Evolutionary conservation across 75 land plant species (phyloP), one percentile per base, ranked within the genome.

Genomic region (Picea sitchensis): DNA sequence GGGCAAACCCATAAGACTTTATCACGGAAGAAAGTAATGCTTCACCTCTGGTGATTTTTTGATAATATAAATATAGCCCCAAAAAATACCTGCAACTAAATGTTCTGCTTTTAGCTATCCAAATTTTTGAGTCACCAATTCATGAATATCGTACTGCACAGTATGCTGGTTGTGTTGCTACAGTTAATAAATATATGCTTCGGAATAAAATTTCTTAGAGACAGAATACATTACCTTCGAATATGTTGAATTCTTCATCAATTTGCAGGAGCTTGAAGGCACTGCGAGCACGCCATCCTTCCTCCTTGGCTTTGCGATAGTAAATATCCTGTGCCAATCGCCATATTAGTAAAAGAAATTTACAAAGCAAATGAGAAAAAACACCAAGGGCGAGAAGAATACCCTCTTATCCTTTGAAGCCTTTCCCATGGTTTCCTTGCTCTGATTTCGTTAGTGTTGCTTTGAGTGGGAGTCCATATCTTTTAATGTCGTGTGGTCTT

Each of bases 241-340:
- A 90, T 41, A 97, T 90, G 59, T 93, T 90, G 78, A 97, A 97
- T 63, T 97, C 99, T 80, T 95, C 99, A 75, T 97, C 99, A 36
- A 97, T 97, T 77, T 97, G 99, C 58, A 97, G 91, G 34, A 97
- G 95, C 86, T 97, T 97, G 83, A 97, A 97, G 59, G 99, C 99
- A 79, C 98, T 95, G 51, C 99, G 87, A 57, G 99, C 99, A 59
- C 99, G 87, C 99, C 99, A 97, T 14, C 99, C 99, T 84, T 97
- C 99, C 77, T 97, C 98, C 77, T 97, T 97, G 51, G 99, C 99
- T 84, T 97, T 97, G 15, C 99, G 84, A 71, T 97, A 97, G 65
- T 97, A 97, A 9, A 97, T 97, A 82, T 97, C 99, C 98, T 93
- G 82, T 81, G 51, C 67, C 67, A 20, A 69, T n/a, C 62, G 78